Conservation (phyloP, 495 filamentous ascomycete genomes). For the Hypoxylon lienhwacheense region DNA sequence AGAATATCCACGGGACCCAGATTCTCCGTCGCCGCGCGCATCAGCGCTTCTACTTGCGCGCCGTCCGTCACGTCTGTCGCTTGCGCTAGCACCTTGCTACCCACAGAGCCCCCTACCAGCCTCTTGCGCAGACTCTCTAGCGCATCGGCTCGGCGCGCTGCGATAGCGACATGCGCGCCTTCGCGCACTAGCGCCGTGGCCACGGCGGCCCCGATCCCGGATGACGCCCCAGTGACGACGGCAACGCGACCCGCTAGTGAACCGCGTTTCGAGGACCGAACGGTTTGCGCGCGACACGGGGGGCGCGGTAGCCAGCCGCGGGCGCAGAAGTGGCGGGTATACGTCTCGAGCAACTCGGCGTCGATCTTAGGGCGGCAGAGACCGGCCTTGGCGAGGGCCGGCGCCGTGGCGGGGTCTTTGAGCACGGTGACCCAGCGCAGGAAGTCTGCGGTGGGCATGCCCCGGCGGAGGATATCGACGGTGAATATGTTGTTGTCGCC, state of each 20-base stretch:
- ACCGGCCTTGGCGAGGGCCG: constrained; percentile 50
- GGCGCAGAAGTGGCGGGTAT: constrained; percentile 69
- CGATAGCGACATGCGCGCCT: constrained; percentile 64
- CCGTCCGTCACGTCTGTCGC: constrained; percentile 64
- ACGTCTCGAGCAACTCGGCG: constrained; percentile 60
- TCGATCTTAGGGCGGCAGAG: constrained; percentile 65
- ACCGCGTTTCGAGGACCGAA: constrained; percentile 46
- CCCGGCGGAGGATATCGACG: constrained; percentile 64
- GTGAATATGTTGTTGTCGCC: constrained; percentile 69
- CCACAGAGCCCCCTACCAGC: constrained; percentile 49
- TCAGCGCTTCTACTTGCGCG: constrained; percentile 57
- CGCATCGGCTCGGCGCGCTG: constrained; percentile 61
- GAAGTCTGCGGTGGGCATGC: constrained; percentile 66
- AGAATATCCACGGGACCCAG: constrained; percentile 68
- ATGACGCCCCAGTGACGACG: constrained; percentile 58
- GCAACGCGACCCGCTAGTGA: constrained; percentile 57
- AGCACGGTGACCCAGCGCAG: constrained; percentile 59
- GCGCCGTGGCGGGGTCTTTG: constrained; percentile 58
- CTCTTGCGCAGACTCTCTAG: constrained; percentile 60
- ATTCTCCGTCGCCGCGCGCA: constrained; percentile 52
- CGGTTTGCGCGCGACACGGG: constrained; percentile 49
- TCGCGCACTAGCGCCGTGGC: constrained; percentile 48
- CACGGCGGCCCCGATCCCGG: constrained; percentile 58
- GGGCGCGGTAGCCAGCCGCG: constrained; percentile 64
- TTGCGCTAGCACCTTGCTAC: constrained; percentile 59